These are phyloP conservation scores for Sugiyamaella japonica DNA, from an alignment of 1,139 yeast species.

Conservation along the genomic window DNA sequence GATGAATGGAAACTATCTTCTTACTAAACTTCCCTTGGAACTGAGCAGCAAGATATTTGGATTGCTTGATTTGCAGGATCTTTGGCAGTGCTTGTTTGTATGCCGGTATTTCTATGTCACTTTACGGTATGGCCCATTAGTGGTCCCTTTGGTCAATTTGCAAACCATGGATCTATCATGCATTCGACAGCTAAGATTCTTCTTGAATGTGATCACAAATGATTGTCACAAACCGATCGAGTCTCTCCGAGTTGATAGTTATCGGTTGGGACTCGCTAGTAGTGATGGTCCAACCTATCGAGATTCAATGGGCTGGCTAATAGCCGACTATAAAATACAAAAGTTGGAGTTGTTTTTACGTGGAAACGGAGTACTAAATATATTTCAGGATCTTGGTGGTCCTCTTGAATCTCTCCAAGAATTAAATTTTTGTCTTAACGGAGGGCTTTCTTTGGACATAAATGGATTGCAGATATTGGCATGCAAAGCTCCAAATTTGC, in stretches of 20 bases:
- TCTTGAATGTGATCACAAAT: not conserved
- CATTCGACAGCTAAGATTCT: conserved; percentile 1
- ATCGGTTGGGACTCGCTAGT: not conserved
- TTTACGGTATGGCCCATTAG: not conserved
- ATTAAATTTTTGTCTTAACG: not conserved
- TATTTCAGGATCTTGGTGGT: not conserved
- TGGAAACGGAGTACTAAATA: not conserved
- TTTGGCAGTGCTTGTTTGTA: conserved; percentile 4
- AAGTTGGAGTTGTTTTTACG: not conserved
- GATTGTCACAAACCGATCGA: not conserved
- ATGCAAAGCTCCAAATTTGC: conserved; percentile 1
- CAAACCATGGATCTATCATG: not conserved
- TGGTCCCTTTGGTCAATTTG: not conserved
- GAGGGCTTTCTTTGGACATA: conserved; percentile 2
- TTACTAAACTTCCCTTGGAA: conserved; percentile 5
- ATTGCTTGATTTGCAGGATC: conserved; percentile 2
- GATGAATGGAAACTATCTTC: not conserved
- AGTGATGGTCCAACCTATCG: not conserved
- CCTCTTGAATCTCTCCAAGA: not conserved
- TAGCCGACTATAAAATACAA: not conserved
- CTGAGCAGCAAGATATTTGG: conserved; percentile 1
- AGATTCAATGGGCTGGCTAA: conserved; percentile 5
- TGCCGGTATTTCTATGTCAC: not conserved
- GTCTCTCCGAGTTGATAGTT: not conserved
- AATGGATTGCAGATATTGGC: conserved; percentile 2